Conservation (phyloP, 2,329 filamentous ascomycete genomes). For the Talaromyces sp. region DNA sequence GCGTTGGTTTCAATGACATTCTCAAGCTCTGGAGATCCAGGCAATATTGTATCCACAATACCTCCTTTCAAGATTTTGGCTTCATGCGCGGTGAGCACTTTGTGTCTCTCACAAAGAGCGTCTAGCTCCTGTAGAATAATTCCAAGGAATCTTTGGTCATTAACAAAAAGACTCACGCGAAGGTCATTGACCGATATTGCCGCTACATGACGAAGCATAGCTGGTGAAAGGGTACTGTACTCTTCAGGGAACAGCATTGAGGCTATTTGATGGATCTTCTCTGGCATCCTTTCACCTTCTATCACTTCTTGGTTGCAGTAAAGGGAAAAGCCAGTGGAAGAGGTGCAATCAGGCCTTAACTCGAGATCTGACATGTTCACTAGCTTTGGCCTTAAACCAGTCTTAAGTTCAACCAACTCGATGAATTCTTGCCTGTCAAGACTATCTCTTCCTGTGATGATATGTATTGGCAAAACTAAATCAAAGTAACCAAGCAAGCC, state of each 20-base stretch:
- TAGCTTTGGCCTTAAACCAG: too few relatives aligned
- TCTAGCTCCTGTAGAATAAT: conserved; percentile 32
- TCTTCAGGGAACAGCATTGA: conserved; percentile 37
- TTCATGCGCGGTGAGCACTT: conserved; percentile 21
- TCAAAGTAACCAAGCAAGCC: too few relatives aligned
- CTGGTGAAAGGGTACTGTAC: conserved; percentile 19
- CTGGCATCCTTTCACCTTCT: too few relatives aligned
- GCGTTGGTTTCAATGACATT: conserved; percentile 10
- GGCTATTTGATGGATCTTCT: conserved; percentile 30
- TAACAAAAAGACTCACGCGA: conserved; percentile 32
- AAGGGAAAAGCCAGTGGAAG: too few relatives aligned
- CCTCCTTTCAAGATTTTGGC: conserved; percentile 21
- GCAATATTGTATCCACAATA: conserved; percentile 26
- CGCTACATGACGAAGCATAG: conserved; percentile 30
- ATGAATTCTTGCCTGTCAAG: too few relatives aligned
- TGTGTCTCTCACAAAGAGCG: conserved; percentile 17
- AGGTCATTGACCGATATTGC: conserved; percentile 37
- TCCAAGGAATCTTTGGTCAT: conserved; percentile 40
- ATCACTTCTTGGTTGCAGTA: too few relatives aligned
- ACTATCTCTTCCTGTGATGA: too few relatives aligned
- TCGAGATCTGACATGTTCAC: too few relatives aligned
- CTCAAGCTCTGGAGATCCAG: conserved; percentile 29
- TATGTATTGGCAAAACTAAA: too few relatives aligned
- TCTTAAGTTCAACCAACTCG: too few relatives aligned
- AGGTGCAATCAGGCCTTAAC: too few relatives aligned